phyloP scores from a whole-genome alignment of 2,329 filamentous ascomycete genomes.

The Ophiostoma sp. region DNA sequence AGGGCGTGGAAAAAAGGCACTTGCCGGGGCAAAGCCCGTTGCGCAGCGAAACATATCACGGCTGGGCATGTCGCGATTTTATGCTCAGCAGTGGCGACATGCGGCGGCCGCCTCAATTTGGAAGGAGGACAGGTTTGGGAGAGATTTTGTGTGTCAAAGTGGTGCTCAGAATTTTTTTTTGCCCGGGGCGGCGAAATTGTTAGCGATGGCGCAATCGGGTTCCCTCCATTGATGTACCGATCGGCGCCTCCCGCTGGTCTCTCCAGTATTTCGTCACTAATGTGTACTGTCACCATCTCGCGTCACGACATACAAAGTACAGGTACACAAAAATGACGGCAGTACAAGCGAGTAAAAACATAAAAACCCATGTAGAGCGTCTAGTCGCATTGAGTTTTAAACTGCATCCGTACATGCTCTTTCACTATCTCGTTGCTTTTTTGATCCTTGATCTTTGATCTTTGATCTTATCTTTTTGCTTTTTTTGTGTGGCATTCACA shows the following conservation, averaged over 20 bases:
- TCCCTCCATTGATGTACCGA: background rate
- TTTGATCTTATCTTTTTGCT: background rate
- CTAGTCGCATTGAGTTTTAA: background rate
- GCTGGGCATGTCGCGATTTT: background rate
- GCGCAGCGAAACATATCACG: background rate
- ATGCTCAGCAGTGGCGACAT: background rate
- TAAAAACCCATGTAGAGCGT: background rate
- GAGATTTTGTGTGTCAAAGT: constrained; percentile 5
- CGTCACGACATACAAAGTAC: background rate
- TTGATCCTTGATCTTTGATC: background rate
- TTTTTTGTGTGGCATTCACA: background rate
- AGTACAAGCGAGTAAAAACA: background rate
- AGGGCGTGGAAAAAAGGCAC: background rate
- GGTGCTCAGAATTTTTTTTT: constrained; percentile 2
- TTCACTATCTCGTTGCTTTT: background rate
- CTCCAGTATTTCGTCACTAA: background rate
- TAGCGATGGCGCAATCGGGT: constrained; percentile 18
- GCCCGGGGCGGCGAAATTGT: constrained; percentile 3
- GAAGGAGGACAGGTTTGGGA: background rate
- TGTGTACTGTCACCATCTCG: background rate
- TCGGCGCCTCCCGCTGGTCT: background rate
- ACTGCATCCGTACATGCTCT: background rate
- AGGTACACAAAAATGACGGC: background rate
- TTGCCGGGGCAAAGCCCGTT: background rate
- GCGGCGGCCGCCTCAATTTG: background rate